A percentile compares a stretch with the other conserved stretches of the same genome.
Conservation (phyloP, 2,329 filamentous ascomycete species). For the Cladosporium sp. region DNA sequence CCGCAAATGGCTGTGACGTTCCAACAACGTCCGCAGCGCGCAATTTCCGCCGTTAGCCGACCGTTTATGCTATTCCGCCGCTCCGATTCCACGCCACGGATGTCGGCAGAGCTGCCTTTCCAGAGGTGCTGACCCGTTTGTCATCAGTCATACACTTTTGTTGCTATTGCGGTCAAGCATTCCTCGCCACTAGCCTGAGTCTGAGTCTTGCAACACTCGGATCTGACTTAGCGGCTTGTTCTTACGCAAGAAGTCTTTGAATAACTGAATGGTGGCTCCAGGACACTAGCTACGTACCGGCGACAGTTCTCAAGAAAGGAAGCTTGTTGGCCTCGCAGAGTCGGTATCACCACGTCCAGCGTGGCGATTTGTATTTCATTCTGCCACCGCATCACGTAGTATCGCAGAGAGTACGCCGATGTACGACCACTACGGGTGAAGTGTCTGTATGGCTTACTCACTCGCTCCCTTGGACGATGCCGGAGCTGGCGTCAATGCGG, state of each 20-base stretch:
- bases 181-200: not conserved
- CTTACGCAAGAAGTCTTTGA: not conserved
- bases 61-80: not conserved
- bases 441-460: conserved; percentile 25
- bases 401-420: not conserved
- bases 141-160: not conserved
- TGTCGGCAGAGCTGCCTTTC: not conserved
- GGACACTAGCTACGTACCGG: not conserved
- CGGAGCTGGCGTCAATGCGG: conserved; percentile 45
- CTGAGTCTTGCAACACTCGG: not conserved
- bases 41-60: not conserved
- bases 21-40: not conserved
- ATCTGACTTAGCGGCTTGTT: not conserved
- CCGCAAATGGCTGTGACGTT: not conserved
- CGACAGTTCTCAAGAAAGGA: not conserved
- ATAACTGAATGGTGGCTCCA: not conserved
- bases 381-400: not conserved
- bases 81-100: not conserved
- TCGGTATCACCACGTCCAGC: not conserved
- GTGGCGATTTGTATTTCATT: not conserved
- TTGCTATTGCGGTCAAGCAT: not conserved
- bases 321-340: not conserved
- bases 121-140: not conserved
- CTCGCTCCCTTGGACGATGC: conserved; percentile 48
- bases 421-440: not conserved